Evolutionary conservation across 768 basidiomycete species (phyloP).

Genomic region (Pleurotus tuber-regium): DNA sequence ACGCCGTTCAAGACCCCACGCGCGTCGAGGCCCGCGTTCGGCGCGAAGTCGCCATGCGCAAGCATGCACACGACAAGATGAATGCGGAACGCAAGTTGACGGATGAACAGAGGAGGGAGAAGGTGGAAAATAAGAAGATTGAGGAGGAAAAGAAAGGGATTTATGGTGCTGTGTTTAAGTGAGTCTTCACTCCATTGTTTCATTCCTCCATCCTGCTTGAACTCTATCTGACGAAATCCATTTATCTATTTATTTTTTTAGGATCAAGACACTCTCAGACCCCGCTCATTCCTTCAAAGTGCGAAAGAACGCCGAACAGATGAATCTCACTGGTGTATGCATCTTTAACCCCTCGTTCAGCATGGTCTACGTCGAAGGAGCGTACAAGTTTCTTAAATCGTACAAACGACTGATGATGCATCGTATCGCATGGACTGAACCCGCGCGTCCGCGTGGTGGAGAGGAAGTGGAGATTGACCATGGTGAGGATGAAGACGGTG

Average conservation of each 20-base stretch:
- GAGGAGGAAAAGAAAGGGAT: conserved; percentile 88
- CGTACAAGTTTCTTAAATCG: conserved; percentile 76
- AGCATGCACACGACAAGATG: conserved; percentile 89
- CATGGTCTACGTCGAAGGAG: conserved; percentile 93
- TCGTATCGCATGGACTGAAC: conserved; percentile 93
- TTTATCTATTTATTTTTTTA: conserved; percentile 31
- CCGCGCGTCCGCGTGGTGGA: conserved; percentile 72
- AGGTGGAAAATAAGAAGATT: conserved; percentile 78
- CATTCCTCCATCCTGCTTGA: background rate
- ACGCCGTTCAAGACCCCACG: conserved; percentile 96
- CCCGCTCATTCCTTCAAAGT: conserved; percentile 95
- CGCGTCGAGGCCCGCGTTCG: conserved; percentile 95
- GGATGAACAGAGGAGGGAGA: conserved; percentile 86
- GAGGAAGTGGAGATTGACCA: conserved; percentile 71
- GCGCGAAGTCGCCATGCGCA: conserved; percentile 88
- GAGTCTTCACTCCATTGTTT: conserved; percentile 26
- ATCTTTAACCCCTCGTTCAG: conserved; percentile 89
- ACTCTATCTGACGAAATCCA: background rate
- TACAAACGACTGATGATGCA: conserved; percentile 86
- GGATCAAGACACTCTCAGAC: conserved; percentile 86
- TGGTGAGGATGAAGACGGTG: too few relatives aligned
- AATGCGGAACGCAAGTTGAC: conserved; percentile 91
- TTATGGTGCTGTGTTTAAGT: conserved; percentile 90
- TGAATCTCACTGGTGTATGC: conserved; percentile 82
- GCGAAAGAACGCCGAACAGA: conserved; percentile 92